phyloP scores from a whole-genome alignment of 768 basidiomycete genomes.

The Serendipita sp. region DNA sequence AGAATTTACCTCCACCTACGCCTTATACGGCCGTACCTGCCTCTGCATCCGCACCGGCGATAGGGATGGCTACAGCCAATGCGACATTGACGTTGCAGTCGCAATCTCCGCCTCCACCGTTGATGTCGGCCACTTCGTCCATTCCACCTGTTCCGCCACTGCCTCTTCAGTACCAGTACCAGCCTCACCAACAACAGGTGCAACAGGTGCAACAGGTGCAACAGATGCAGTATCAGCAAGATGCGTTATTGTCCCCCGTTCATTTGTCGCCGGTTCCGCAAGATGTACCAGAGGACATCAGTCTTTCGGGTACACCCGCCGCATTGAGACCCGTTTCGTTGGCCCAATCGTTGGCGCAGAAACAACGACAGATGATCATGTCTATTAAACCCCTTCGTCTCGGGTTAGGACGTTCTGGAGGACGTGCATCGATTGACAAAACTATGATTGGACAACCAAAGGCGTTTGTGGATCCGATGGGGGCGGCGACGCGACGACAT shows the following conservation, averaged over 20 bases:
- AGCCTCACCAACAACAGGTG: too few species aligned
- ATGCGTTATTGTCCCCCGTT: neutral
- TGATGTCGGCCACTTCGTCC: neutral
- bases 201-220: too few species aligned
- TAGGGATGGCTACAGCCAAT: too few species aligned
- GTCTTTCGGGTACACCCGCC: neutral
- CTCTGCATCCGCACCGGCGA: neutral
- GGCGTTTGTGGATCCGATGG: neutral
- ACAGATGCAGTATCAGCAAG: neutral
- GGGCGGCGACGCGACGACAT: neutral
- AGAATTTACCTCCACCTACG: neutral
- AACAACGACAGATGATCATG: neutral
- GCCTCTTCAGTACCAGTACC: neutral
- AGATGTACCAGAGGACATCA: neutral
- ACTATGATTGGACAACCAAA: neutral
- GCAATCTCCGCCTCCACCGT: too few species aligned
- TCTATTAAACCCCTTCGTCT: neutral
- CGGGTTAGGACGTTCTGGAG: neutral
- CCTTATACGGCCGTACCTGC: neutral
- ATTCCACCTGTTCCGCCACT: neutral
- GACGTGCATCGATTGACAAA: neutral
- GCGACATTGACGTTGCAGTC: too few species aligned
- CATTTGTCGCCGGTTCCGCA: neutral
- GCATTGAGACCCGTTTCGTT: neutral
- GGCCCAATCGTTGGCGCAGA: neutral